Conservation (phyloP, 352 stramenopile genomes). For the Globisporangium okanoganense region DNA sequence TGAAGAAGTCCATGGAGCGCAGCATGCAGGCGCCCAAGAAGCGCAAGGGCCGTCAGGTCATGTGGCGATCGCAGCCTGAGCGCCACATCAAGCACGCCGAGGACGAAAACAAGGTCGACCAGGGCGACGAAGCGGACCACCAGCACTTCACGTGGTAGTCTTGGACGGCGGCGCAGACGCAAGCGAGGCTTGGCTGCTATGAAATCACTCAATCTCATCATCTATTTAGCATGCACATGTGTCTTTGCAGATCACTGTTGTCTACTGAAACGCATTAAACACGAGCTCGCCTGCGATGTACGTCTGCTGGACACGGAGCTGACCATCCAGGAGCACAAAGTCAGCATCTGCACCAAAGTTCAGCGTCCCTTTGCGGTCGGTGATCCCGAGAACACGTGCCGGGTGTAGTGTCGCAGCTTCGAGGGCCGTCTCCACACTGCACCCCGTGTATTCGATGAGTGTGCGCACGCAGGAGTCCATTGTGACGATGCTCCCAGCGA, state of each 20-base stretch:
- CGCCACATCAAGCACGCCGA: constrained; percentile 74
- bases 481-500: constrained; percentile 81
- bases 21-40: constrained; percentile 93
- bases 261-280: constrained; percentile 22
- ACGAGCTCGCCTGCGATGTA: constrained; percentile 73
- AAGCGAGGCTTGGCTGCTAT: not conserved
- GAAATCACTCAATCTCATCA: not conserved
- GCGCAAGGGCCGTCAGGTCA: constrained; percentile 88
- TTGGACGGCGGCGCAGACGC: not conserved
- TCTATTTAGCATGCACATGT: not conserved
- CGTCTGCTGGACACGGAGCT: constrained; percentile 62
- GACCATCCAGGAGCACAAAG: constrained; percentile 77
- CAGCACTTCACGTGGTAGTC: constrained; percentile 80
- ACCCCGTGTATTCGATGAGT: constrained; percentile 82
- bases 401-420: constrained; percentile 72
- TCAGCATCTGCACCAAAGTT: constrained; percentile 74
- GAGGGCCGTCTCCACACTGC: constrained; percentile 68
- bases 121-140: constrained; percentile 78
- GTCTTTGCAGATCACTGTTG: not conserved
- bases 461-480: constrained; percentile 82
- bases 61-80: constrained; percentile 88
- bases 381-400: constrained; percentile 59
- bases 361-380: constrained; percentile 64
- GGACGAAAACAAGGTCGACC: constrained; percentile 76
- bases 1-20: constrained; percentile 92